Base-by-base conservation (phyloP, 169 alveolate species). In the Pseudocohnilembus persalinus region DNA sequence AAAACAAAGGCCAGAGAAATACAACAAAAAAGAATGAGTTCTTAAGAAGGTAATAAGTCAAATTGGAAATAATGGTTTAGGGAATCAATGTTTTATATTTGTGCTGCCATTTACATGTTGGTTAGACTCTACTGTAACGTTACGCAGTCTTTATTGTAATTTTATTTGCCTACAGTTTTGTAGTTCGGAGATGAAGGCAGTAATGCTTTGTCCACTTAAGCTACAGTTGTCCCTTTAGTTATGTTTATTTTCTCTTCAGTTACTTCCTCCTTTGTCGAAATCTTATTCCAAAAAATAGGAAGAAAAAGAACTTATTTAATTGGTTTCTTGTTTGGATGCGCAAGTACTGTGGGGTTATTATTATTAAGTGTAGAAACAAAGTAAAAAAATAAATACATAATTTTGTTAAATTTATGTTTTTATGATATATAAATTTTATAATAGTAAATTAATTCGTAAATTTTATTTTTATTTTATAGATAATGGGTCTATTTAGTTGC, bases 51-150 rank as follows among this genome's bases (percentile, higher is more conserved):
- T 20, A 16, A 64, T 64, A 25, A 64, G 25, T 64, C n/a, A 16
- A 73, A 29, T 6, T 73, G 76, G 76, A 26, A 80, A 73, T 86
- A 88, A 26, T 91, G 95, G 95, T 73, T 93, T 4, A 77, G 76
- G 31, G 76, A 88, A 68, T 88, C 88, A n/a, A 74, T 86, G 72
- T 88, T 91, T 74, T 93, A 93, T 64, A 75, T 87, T 28, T 89
- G 82, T 74, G 97, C 92, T 20, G 30, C 73, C 4, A 88, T 88
- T 26, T 93, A 91, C 73, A 91, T 90, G 93, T 76, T 88, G 24
- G 90, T 89, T n/a, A 85, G 96, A 77, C 49, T 93, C 29, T 85
- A 93, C 11, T 89, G 90, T 74, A 93, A 93, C 72, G 94, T 92
- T 0, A 80, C 92, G 4, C 87, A 92, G 83, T 84, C 94, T 1